Base-by-base conservation (phyloP, 805 yeast genomes). In the Myxozyma neglecta region DNA sequence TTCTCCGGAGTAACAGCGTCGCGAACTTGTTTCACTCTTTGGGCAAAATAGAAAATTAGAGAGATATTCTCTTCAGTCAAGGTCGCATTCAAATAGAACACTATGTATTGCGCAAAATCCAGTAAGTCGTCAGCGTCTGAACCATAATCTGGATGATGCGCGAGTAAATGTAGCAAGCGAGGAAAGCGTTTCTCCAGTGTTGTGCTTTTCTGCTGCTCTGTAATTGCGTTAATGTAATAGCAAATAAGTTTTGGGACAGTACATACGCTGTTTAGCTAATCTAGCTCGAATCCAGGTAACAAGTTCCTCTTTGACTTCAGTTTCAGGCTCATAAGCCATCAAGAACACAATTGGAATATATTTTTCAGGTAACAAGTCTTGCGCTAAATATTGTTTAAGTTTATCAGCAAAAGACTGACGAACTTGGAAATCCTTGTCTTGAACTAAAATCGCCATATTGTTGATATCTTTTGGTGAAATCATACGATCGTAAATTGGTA, bases 21-120 rank as follows among this genome's bases (percentile, higher is more conserved):
- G 55, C 84, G 79, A 68, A 85, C 88, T 72, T 89, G 96, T 71
- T 90, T 90, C 18, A 90, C 81, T 57, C 96, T 80, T 61, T 88
- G 88, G 0, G 94, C 85, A 53, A 89, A 76, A 72, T 91, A 90
- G 70, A 84, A 90, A 6, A 91, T 72, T 60, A 90, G 72, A 6
- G 93, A 87, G 40, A 88, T 77, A 68, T 90, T 92, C 36, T 85
- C 86, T 49, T 81, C 80, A 1, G 80, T 83, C 0, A 87, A 86
- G 50, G 90, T 80, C 3, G 82, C 70, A 44, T 81, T 85, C 54
- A 90, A 72, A 62, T 79, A 87, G 72, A 83, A 87, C 0, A 82
- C 68, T 36, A 90, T 73, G 65, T 86, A 87, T 50, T 84, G 85
- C 56, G 84, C 69, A 0, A 86, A 85, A 61, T 79, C 77, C 29